These are phyloP conservation scores for Knoxdaviesia capensis DNA, from an alignment of 2,329 filamentous ascomycete species.

Conservation along the genomic window DNA sequence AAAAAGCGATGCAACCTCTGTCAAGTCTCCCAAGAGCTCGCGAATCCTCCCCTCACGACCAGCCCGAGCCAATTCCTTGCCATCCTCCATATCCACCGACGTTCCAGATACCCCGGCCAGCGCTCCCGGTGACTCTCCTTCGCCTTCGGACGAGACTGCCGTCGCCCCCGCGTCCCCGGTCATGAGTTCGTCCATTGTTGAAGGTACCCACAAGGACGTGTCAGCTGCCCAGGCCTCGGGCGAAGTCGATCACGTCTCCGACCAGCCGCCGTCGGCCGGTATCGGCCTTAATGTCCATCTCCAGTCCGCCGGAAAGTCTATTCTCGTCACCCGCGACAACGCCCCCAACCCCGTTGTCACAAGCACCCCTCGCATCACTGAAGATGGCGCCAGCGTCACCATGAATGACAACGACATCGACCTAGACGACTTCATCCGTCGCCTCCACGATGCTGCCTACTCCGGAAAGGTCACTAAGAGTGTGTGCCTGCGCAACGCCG, in stretches of 20 bases:
- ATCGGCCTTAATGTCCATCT: constrained; percentile 34
- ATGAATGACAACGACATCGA: constrained; percentile 88
- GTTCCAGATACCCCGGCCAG: not conserved
- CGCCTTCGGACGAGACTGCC: constrained; percentile 9
- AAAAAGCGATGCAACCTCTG: constrained; percentile 54
- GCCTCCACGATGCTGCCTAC: constrained; percentile 84
- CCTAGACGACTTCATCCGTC: constrained; percentile 90
- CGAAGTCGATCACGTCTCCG: constrained; percentile 88
- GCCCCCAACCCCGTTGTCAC: constrained; percentile 42
- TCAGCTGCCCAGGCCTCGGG: constrained; percentile 65
- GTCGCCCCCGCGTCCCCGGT: constrained; percentile 61
- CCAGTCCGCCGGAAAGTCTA: constrained; percentile 68
- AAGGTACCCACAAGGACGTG: constrained; percentile 56
- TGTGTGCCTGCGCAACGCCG: constrained; percentile 91
- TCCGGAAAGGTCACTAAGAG: constrained; percentile 95
- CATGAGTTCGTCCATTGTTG: constrained; percentile 48
- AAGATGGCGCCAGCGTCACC: constrained; percentile 32
- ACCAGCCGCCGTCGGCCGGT: constrained; percentile 57
- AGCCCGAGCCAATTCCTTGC: constrained; percentile 19
- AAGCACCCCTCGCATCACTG: constrained; percentile 9
- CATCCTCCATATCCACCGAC: not conserved
- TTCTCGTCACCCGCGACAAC: constrained; percentile 65
- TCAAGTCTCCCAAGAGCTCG: constrained; percentile 47
- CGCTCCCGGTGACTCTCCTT: not conserved
- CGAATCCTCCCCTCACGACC: constrained; percentile 25